Evolutionary conservation across 2,329 filamentous ascomycete species (phyloP), one percentile per base, ranked within the genome.

Genomic region (Aspergillus nomiae): DNA sequence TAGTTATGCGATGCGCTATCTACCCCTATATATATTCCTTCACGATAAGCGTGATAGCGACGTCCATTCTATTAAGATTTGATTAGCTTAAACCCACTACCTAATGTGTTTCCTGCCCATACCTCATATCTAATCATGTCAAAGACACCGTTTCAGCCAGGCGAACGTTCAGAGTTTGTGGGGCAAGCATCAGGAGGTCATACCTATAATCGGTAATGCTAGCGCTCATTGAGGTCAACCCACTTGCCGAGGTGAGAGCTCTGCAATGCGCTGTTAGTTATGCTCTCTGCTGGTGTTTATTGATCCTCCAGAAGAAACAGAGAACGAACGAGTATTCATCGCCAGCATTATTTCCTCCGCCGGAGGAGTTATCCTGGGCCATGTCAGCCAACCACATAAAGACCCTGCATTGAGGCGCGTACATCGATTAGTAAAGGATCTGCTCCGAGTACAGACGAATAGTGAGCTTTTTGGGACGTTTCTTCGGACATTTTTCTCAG

Each of bases 131-230:
- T 55, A 24, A 34, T 5, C 4, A 16, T 19, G 6, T n/a, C n/a
- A 16, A 8, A 19, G 10, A 4, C n/a, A 2, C 26, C 38, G 34
- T 26, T n/a, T 51, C 28, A 51, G 48, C 16, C 28, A 12, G 10
- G 7, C 28, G 28, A n/a, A 51, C 28, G 12, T 51, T 2, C 28
- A 32, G 45, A 24, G 12, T 28, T 16, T 28, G 12, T 7, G 8
- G 19, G 9, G 4, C 9, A 9, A 19, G 46, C 9, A 32, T 34
- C 30, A 34, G 21, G 24, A 48, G 16, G 12, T 32, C 26, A 51
- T 55, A 55, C 51, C 51, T 55, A n/a, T 55, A 55, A 24, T 55
- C 51, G 9, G 32, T 55, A 26, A 55, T 55, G n/a, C 21, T 38
- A 10, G 32, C 30, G 21, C 51, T 36, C 19, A 55, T n/a, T 16